Evolutionary conservation across 2,329 filamentous ascomycete genomes (phyloP).

Genomic region (Hymenoscyphus albidus): DNA sequence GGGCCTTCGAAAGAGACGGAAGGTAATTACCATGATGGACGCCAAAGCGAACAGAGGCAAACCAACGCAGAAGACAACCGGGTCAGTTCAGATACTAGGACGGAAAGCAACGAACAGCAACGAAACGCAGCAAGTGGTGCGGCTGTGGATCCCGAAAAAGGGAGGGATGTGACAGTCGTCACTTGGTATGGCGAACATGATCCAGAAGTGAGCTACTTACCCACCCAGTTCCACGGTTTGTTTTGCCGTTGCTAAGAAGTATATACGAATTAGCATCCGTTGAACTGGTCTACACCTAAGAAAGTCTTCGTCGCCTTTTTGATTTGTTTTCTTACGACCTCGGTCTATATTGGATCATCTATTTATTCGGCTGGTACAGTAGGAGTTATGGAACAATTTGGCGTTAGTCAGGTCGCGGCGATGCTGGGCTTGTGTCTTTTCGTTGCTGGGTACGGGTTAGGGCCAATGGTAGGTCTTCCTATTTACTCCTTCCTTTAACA

Average conservation of each 20-base stretch:
- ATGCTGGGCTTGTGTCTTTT: conserved; percentile 57
- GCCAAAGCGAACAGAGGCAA: conserved; percentile 3
- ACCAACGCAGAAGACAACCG: background rate
- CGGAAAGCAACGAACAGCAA: conserved; percentile 13
- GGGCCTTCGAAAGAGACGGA: conserved; percentile 20
- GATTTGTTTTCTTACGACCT: conserved; percentile 53
- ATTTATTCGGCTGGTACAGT: conserved; percentile 44
- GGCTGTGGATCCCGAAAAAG: conserved; percentile 49
- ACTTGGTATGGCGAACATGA: conserved; percentile 49
- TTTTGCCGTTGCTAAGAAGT: too few relatives aligned
- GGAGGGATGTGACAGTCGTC: conserved; percentile 46
- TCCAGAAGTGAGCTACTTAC: conserved; percentile 35
- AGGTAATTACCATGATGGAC: conserved; percentile 5
- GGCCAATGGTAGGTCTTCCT: conserved; percentile 44
- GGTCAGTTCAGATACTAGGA: conserved; percentile 19
- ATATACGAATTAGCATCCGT: conserved; percentile 39
- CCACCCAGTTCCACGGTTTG: too few relatives aligned
- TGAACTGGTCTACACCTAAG: conserved; percentile 46
- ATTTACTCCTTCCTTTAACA: too few relatives aligned
- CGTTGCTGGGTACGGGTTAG: conserved; percentile 59
- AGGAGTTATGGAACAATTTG: conserved; percentile 45
- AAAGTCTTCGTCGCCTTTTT: conserved; percentile 40
- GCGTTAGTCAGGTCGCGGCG: conserved; percentile 47
- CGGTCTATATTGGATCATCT: conserved; percentile 48
- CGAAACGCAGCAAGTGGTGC: conserved; percentile 41